Conservation (phyloP, 345 rosid species). For the Lepidium sativum region DNA sequence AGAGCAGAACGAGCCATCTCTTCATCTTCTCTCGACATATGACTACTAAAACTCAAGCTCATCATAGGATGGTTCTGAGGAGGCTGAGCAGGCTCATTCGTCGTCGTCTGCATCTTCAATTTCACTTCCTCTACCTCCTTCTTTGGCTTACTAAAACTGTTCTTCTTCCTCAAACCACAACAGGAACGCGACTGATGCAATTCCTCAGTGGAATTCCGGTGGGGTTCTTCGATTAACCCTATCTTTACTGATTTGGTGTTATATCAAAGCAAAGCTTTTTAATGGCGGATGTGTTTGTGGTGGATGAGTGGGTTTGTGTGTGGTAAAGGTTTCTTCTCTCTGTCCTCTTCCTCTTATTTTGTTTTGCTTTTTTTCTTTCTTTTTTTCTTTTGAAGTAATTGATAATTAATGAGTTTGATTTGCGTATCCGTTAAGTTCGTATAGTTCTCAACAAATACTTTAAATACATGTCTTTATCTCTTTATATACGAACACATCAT, state of each 20-base stretch:
- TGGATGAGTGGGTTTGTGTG: constrained; percentile 19
- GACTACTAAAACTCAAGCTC: constrained; percentile 76
- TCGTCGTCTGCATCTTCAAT: constrained; percentile 25
- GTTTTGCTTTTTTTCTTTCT: background rate
- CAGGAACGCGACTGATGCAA: constrained; percentile 26
- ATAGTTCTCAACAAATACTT: constrained; percentile 8
- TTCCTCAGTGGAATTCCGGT: constrained; percentile 27
- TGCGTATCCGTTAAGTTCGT: constrained; percentile 26
- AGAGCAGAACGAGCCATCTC: constrained; percentile 93
- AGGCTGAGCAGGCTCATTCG: constrained; percentile 27
- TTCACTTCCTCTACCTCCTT: constrained; percentile 6
- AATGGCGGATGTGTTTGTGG: constrained; percentile 3
- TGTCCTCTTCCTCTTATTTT: constrained; percentile 30
- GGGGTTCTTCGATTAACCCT: constrained; percentile 24
- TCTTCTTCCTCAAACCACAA: constrained; percentile 25
- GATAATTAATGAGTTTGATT: background rate
- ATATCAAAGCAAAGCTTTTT: constrained; percentile 10
- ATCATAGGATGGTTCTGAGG: constrained; percentile 30
- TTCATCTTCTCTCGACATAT: constrained; percentile 84
- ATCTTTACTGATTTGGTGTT: constrained; percentile 20
- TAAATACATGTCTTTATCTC: constrained; percentile 16
- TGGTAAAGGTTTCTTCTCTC: constrained; percentile 20
- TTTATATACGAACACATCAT: background rate
- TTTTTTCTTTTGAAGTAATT: background rate
- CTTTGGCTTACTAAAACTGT: background rate